A percentile compares a stretch with the other conserved stretches of the same genome.
Evolutionary conservation across 164 flowering plant species (phyloP).

Genomic region (Berberis vulgaris): DNA sequence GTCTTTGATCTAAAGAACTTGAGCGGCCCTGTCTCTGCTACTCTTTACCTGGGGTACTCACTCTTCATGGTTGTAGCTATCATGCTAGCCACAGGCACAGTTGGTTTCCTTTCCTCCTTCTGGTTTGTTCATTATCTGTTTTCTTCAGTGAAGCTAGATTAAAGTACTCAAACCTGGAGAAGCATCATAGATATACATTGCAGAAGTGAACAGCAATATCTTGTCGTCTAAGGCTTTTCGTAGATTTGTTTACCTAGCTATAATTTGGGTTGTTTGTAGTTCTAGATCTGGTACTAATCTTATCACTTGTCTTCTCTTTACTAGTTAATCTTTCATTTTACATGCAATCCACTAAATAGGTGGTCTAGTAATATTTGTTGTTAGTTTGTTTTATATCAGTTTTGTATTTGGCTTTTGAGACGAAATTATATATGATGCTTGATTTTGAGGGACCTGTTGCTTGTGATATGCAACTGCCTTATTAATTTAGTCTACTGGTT

Average conservation of each 20-base stretch:
- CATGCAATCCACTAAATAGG: no score
- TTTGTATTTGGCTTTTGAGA: no score
- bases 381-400: no score
- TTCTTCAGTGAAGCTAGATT: conserved; percentile 24
- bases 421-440: no score
- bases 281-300: no score
- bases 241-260: background rate
- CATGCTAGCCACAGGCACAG: conserved; percentile 21
- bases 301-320: background rate
- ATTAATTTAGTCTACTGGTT: no score
- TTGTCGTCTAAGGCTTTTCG: background rate
- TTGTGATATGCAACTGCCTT: no score
- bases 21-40: conserved; percentile 21
- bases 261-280: no score
- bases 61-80: conserved; percentile 20
- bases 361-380: no score
- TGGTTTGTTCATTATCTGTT: conserved; percentile 24
- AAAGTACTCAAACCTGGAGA: background rate
- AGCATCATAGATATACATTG: background rate
- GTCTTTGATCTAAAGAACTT: conserved; percentile 14
- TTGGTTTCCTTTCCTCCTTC: conserved; percentile 25
- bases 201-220: background rate
- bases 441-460: no score
- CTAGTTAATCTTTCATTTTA: no score
- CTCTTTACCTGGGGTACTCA: conserved; percentile 21